A percentile compares a stretch with the other conserved stretches of the same genome.
Evolutionary conservation across 2,329 filamentous ascomycete species (phyloP).

Genomic region (Chalaropsis ovoidea): DNA sequence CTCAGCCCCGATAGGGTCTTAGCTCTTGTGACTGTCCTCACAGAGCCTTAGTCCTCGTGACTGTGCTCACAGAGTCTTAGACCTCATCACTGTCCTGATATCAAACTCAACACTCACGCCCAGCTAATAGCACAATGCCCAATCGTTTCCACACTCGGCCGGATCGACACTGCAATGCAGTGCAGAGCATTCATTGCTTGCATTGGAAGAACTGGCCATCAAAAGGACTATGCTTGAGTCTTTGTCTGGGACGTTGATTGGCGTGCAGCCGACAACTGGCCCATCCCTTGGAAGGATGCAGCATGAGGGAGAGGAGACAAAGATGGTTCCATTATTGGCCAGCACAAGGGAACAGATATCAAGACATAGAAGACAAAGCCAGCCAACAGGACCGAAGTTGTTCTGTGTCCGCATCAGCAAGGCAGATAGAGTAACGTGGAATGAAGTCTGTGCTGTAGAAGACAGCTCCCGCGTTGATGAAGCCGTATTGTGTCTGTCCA

Average conservation of each 20-base stretch:
- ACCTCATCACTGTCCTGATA: too few species aligned
- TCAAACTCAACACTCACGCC: neutral
- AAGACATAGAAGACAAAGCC: neutral
- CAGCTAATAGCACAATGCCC: neutral
- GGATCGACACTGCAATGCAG: neutral
- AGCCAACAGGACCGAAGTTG: too few species aligned
- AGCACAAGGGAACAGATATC: neutral
- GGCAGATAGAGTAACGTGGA: too few species aligned
- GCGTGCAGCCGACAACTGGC: neutral
- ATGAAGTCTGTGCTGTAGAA: too few species aligned
- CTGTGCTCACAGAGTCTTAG: too few species aligned
- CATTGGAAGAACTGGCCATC: conserved; percentile 6
- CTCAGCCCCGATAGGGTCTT: too few species aligned
- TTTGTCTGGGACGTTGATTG: neutral
- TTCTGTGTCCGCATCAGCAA: too few species aligned
- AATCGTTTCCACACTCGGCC: neutral
- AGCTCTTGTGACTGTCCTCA: too few species aligned
- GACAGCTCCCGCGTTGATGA: too few species aligned
- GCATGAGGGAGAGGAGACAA: neutral
- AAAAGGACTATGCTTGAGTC: neutral
- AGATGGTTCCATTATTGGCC: neutral
- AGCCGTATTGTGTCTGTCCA: too few species aligned
- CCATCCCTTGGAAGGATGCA: neutral
- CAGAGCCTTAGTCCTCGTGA: too few species aligned
- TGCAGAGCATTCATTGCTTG: neutral